These are phyloP conservation scores for Fraxinus greggii DNA, from an alignment of 305 asterid genomes.

Conservation along the genomic window DNA sequence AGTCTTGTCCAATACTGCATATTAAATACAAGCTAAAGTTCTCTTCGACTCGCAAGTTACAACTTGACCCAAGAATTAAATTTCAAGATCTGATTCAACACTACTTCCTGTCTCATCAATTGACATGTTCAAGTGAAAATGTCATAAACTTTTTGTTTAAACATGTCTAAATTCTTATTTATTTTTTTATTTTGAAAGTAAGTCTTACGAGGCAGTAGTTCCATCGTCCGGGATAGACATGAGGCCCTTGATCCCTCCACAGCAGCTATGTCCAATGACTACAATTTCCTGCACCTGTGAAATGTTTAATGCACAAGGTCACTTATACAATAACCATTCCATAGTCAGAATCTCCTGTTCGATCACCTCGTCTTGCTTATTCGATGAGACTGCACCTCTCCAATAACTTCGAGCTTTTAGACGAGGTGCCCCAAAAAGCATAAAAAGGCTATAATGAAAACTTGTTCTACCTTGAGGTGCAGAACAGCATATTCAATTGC, in stretches of 20 bases:
- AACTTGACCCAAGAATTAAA: neutral
- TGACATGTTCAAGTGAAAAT: neutral
- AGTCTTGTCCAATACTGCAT: too few relatives aligned
- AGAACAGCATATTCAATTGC: slow-evolving; percentile 87
- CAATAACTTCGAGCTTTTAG: neutral
- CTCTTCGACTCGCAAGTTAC: neutral
- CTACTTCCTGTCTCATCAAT: neutral
- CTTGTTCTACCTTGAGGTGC: slow-evolving; percentile 59
- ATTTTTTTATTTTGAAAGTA: neutral
- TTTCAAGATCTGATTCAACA: neutral
- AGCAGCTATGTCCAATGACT: slow-evolving; percentile 88
- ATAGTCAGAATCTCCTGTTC: neutral
- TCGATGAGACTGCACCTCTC: neutral
- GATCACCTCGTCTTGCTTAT: neutral
- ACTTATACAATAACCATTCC: neutral
- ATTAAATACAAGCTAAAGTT: neutral
- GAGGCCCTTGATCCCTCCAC: slow-evolving; percentile 95
- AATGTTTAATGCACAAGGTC: neutral
- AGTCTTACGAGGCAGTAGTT: slow-evolving; percentile 51
- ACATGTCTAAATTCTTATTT: neutral
- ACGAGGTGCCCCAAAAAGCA: neutral
- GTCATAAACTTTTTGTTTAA: neutral
- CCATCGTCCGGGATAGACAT: slow-evolving; percentile 73
- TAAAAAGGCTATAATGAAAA: neutral
- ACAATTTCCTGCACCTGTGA: slow-evolving; percentile 70